Conservation (phyloP, 257 asterid genomes). For the Przewalskia tangutica region DNA sequence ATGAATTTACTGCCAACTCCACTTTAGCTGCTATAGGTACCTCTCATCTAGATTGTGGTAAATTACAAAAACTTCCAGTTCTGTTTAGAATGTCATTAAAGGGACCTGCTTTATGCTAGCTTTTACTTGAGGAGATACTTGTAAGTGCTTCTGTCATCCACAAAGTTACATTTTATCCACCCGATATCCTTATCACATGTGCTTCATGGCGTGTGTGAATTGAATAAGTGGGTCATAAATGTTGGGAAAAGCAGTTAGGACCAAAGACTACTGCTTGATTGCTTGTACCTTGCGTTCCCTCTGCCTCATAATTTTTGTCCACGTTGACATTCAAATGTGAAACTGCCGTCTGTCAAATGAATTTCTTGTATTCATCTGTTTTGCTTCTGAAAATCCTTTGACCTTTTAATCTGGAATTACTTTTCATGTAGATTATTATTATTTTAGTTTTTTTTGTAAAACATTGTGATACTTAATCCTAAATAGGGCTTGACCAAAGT, state of each 20-base stretch:
- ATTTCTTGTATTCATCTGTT: neutral
- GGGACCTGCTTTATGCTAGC: neutral
- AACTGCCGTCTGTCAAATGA: neutral
- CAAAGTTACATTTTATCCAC: neutral
- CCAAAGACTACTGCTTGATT: neutral
- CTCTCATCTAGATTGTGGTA: neutral
- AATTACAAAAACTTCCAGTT: neutral
- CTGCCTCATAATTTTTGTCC: neutral
- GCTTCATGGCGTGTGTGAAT: neutral
- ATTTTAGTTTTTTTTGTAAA: neutral
- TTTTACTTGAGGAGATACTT: neutral
- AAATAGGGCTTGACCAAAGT: neutral
- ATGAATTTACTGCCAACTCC: neutral
- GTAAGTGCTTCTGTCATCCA: neutral
- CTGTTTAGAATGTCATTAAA: neutral
- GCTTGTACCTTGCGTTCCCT: neutral
- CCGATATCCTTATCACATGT: neutral
- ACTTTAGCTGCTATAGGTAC: neutral
- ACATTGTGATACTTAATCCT: neutral
- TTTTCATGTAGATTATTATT: neutral
- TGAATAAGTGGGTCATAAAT: neutral
- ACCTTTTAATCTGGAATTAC: neutral
- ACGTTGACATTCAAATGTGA: neutral
- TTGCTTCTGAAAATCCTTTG: neutral
- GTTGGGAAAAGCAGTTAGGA: neutral